Conservation (phyloP, 495 filamentous ascomycete species). For the Schizothecium vesticola region DNA sequence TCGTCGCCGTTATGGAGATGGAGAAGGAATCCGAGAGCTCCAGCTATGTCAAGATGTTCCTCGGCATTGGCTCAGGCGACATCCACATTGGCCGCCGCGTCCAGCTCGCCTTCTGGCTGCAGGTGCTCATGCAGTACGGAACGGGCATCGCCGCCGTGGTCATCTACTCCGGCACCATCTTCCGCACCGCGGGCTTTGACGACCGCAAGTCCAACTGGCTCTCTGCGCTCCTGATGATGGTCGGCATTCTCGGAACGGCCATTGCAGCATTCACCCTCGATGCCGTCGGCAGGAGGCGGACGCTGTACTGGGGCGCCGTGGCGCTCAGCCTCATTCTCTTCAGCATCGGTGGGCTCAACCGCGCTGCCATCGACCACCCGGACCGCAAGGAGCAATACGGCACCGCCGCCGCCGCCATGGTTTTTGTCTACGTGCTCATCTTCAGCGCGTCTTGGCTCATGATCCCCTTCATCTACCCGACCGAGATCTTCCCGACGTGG, state of each 20-base stretch:
- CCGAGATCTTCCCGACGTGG: constrained; percentile 25
- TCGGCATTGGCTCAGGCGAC: constrained; percentile 4
- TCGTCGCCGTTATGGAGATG: constrained; percentile 34
- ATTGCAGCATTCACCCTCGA: background rate
- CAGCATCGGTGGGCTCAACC: constrained; percentile 38
- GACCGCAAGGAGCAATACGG: constrained; percentile 23
- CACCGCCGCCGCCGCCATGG: constrained; percentile 45
- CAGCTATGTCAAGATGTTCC: background rate
- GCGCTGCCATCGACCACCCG: constrained; percentile 21
- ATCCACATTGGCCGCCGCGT: constrained; percentile 19
- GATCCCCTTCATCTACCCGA: constrained; percentile 46
- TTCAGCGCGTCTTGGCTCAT: constrained; percentile 49
- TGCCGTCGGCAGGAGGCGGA: background rate
- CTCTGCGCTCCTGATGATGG: background rate
- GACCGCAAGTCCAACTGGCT: constrained; percentile 19
- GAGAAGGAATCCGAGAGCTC: background rate
- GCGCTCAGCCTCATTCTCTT: constrained; percentile 37
- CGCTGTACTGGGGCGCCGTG: background rate
- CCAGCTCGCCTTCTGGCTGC: constrained; percentile 43
- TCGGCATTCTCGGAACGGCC: background rate
- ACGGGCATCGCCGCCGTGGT: constrained; percentile 35
- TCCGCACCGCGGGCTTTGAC: constrained; percentile 41
- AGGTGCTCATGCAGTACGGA: constrained; percentile 45
- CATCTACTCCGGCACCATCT: constrained; percentile 42
- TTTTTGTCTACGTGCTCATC: constrained; percentile 46